Base-by-base conservation (phyloP, 1,284 basidiomycete genomes). In the Puccinia polysora region DNA sequence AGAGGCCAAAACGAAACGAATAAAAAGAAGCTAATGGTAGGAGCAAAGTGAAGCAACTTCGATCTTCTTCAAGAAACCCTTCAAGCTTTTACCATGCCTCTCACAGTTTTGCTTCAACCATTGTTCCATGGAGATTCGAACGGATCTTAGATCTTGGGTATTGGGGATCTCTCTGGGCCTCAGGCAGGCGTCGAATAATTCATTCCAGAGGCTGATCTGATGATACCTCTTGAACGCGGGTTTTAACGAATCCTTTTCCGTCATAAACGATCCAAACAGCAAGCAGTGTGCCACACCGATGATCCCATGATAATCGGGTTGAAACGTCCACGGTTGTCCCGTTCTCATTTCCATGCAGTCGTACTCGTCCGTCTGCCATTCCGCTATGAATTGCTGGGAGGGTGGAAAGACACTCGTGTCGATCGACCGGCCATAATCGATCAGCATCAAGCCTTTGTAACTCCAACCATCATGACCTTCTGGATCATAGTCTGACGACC, bases 381-480 rank as follows among this genome's bases (percentile, higher is more conserved):
- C 91, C 2, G 89, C 89, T 53, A 89, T 80, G 81, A 92, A 98
- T 47, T 83, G 83, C 81, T 97, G 93, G 0, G 83, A 84, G 0
- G 83, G 80, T 5, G 89, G 89, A 81, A 91, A 96, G 45, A 90
- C 83, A 18, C 84, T 82, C 28, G 88, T 88, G 79, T 99, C 95
- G 79, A 97, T 88, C 0, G 90, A 88, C 43, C 95, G 87, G 8
- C 96, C 96, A 81, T 97, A 98, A 82, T 98, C 96, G 79, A 98
- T 97, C 73, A 98, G 82, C 78, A 87, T 89, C 77, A 99, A 82
- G 14, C 96, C 96, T 79, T 96, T 94, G 79, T 82, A 81, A 50
- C 82, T 80, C 96, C 96, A 98, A 1, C 94, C 94, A 38, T 86
- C 84, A 5, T 84, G 84, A 18, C 95, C 94, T 0, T 84, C 82